phyloP scores from a whole-genome alignment of 2,329 filamentous ascomycete genomes.

The Pseudogymnoascus sp. region DNA sequence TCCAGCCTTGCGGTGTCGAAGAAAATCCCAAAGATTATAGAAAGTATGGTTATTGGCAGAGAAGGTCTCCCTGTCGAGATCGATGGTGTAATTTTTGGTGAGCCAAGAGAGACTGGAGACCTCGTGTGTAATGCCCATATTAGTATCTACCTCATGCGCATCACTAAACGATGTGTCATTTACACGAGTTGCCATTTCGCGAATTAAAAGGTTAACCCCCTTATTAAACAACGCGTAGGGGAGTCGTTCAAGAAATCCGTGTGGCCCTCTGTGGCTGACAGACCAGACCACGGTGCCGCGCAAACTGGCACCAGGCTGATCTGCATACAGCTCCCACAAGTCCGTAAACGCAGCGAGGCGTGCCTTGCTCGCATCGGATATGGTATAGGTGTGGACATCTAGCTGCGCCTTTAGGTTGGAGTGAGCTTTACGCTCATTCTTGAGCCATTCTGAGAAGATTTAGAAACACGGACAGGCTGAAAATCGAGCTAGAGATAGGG shows the following conservation, averaged over 20 bases:
- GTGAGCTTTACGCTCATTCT: neutral
- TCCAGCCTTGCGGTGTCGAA: neutral
- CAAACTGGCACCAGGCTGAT: neutral
- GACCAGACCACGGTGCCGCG: neutral
- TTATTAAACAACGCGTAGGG: neutral
- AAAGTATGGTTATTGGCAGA: neutral
- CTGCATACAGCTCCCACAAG: neutral
- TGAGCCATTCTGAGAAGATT: neutral
- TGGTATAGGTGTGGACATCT: neutral
- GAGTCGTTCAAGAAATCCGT: neutral
- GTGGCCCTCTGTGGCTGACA: neutral
- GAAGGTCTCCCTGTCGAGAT: neutral
- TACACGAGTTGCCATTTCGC: neutral
- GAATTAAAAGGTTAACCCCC: neutral
- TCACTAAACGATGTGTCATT: neutral
- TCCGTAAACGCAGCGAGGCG: neutral
- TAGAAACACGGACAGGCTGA: neutral
- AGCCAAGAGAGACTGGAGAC: neutral
- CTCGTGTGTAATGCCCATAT: neutral
- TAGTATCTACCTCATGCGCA: neutral
- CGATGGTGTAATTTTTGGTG: neutral
- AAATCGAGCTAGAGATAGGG: neutral
- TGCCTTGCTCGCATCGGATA: neutral
- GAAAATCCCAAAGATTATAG: neutral
- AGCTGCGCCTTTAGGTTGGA: neutral